Evolutionary conservation across 345 rosid species (phyloP).

Genomic region (Noccaea bulbosa): DNA sequence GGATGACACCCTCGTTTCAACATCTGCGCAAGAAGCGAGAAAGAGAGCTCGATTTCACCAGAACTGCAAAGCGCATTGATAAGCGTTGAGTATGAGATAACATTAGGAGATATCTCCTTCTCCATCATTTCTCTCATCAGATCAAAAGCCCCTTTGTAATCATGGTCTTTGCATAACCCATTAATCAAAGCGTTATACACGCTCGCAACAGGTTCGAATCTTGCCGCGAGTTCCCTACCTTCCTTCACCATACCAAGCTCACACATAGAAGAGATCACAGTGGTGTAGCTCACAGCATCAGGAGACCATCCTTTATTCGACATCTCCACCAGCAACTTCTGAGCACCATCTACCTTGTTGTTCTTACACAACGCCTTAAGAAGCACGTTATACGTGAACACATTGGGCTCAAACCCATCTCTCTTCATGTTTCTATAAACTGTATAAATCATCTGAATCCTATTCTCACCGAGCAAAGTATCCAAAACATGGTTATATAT

Average conservation of each 20-base stretch:
- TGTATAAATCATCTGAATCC: slow-evolving; percentile 68
- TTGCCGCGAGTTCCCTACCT: slow-evolving; percentile 61
- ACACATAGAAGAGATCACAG: slow-evolving; percentile 77
- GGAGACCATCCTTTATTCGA: slow-evolving; percentile 67
- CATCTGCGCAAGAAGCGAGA: slow-evolving; percentile 72
- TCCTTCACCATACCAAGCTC: slow-evolving; percentile 68
- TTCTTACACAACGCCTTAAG: slow-evolving; percentile 90
- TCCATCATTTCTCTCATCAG: slow-evolving; percentile 59
- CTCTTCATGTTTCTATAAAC: slow-evolving; percentile 79
- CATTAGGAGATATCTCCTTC: slow-evolving; percentile 63
- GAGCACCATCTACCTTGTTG: slow-evolving; percentile 70
- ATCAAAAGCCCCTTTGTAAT: slow-evolving; percentile 56
- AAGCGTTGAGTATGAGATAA: slow-evolving; percentile 71
- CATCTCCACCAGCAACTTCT: slow-evolving; percentile 78
- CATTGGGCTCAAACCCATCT: slow-evolving; percentile 80
- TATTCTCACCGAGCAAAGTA: slow-evolving; percentile 68
- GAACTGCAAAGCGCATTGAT: slow-evolving; percentile 59
- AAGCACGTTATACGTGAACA: slow-evolving; percentile 78
- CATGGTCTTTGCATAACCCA: slow-evolving; percentile 62
- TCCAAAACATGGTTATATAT: slow-evolving; percentile 84
- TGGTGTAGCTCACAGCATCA: slow-evolving; percentile 80
- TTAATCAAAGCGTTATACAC: slow-evolving; percentile 74
- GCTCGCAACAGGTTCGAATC: slow-evolving; percentile 57
- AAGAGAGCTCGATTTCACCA: slow-evolving; percentile 59
- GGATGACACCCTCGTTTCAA: slow-evolving; percentile 71